These are phyloP conservation scores for Phytophthora chlamydospora DNA, from an alignment of 352 stramenopile species.

Conservation along the genomic window DNA sequence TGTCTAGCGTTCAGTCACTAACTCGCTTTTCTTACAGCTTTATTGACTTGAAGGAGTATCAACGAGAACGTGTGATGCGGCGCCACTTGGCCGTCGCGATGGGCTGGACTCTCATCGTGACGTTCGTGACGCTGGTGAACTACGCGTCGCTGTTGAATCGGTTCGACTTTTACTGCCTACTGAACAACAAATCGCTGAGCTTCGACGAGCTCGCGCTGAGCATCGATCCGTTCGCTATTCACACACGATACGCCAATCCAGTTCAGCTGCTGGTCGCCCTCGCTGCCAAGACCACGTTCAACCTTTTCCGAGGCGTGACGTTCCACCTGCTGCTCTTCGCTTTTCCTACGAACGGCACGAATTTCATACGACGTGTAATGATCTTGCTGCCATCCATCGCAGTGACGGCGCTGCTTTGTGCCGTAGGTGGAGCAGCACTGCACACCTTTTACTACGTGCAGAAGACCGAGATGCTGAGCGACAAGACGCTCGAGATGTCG, in stretches of 20 bases:
- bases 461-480: slow-evolving; percentile 42
- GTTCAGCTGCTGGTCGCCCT: slow-evolving; percentile 51
- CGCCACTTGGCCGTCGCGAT: slow-evolving; percentile 46
- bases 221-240: slow-evolving; percentile 51
- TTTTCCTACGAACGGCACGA: slow-evolving; percentile 51
- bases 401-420: slow-evolving; percentile 50
- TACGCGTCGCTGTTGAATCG: slow-evolving; percentile 70
- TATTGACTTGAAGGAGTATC: slow-evolving; percentile 72
- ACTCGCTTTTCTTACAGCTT: slow-evolving; percentile 41
- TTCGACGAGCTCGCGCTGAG: slow-evolving; percentile 49
- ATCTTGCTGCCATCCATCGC: slow-evolving; percentile 47
- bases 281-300: slow-evolving; percentile 60
- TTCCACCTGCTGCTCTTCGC: slow-evolving; percentile 65
- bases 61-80: slow-evolving; percentile 55
- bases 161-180: slow-evolving; percentile 63
- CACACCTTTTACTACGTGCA: slow-evolving; percentile 70
- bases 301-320: slow-evolving; percentile 57
- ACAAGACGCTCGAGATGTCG: slow-evolving; percentile 32
- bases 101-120: slow-evolving; percentile 47
- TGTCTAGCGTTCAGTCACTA: background rate
- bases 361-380: slow-evolving; percentile 49
- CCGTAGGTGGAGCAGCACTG: slow-evolving; percentile 41
- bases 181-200: slow-evolving; percentile 26
- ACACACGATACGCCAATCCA: slow-evolving; percentile 39
- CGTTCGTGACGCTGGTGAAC: slow-evolving; percentile 54